Evolutionary conservation across 805 yeast genomes (phyloP), one percentile per base, ranked within the genome.

Genomic region (Kodamaea laetipori): DNA sequence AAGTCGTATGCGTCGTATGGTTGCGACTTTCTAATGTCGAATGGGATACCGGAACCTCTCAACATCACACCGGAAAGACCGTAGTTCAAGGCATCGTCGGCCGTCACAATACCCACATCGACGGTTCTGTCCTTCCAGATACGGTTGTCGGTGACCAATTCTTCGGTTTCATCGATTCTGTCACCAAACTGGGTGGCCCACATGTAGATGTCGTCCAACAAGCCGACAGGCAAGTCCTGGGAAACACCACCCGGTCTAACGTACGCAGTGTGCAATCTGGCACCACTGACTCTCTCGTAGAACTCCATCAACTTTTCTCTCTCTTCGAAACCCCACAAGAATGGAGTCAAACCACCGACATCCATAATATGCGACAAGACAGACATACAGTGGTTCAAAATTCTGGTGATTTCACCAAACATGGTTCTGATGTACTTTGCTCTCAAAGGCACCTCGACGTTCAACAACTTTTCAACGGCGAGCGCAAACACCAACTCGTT

Each of bases 131-230:
- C 85, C 69, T 83, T 84, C 96, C 96, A 88, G 66, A 88, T 88
- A 71, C 96, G 84, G 70, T 88, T 88, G 61, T 86, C 95, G 38
- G 96, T 86, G 52, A 84, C 76, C 70, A 88, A 77, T 69, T 88
- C 96, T 71, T 88, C 96, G 50, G 86, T 82, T 68, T 88, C 96
- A 65, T 88, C 96, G 53, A 88, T 69, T 72, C 96, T 81, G 71
- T 88, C 96, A 62, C 95, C 96, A 55, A 88, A 88, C 73, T 88
- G 96, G 17, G 96, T 88, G 44, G 95, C 95, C 96, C 96, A 88
- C 92, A 87, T 87, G 68, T 86, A 88, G 52, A 88, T 88, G 63
- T 88, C 96, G 66, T 88, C 96, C 56, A 88, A 77, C 59, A 88
- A 65, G 41, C 96, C 96, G 31, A 80, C 83, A 18, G 96, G 96